These are phyloP conservation scores for Trebouxia sp. DNA, from an alignment of 139 green algal species.

Conservation along the genomic window DNA sequence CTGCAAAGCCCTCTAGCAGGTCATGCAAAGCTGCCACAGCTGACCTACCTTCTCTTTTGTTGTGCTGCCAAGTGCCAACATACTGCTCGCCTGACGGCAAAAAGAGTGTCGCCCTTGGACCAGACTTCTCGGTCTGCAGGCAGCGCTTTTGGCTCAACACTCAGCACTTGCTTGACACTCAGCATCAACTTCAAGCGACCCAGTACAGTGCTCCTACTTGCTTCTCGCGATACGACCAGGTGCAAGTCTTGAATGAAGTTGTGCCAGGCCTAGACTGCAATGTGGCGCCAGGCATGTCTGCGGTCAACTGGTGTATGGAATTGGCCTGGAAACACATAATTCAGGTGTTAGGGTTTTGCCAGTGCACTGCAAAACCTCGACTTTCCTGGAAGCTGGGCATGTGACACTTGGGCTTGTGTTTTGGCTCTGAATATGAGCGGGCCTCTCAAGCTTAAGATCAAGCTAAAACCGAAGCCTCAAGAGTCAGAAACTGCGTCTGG, in stretches of 20 bases:
- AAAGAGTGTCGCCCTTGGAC: background rate
- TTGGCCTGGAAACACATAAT: too few species aligned
- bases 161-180: too few species aligned
- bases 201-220: too few species aligned
- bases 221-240: background rate
- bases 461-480: slow-evolving; percentile 1
- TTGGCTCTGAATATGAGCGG: slow-evolving; percentile 23
- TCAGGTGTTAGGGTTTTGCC: too few species aligned
- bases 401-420: too few species aligned
- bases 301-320: too few species aligned
- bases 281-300: background rate
- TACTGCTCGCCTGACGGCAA: slow-evolving; percentile 13
- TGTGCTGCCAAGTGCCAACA: slow-evolving; percentile 2
- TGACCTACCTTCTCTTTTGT: slow-evolving; percentile 23
- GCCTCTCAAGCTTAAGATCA: slow-evolving; percentile 24
- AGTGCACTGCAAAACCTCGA: too few species aligned
- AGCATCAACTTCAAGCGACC: too few species aligned
- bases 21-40: too few species aligned
- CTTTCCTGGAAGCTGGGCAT: too few species aligned
- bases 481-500: background rate
- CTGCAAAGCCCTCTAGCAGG: background rate
- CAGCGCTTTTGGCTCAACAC: too few species aligned
- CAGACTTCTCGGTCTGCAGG: background rate
- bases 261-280: too few species aligned
- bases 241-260: background rate